These are phyloP conservation scores for Castanea crenata DNA, from an alignment of 306 rosid species.

Conservation along the genomic window DNA sequence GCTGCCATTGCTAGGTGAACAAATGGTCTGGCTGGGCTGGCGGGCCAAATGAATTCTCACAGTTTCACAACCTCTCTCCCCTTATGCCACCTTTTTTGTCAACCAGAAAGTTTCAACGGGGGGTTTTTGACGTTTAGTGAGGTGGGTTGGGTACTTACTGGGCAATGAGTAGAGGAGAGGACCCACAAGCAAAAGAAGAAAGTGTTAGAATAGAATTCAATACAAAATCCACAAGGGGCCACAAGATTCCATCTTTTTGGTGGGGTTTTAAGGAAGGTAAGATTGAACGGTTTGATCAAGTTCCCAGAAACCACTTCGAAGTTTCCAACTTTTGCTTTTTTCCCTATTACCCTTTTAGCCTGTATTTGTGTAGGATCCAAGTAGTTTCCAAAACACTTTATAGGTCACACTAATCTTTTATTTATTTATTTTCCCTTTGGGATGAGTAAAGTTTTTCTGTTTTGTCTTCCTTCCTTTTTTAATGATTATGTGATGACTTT, in stretches of 20 bases:
- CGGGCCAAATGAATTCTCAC: too few species aligned
- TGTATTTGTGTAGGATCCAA: conserved; percentile 60
- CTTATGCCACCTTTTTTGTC: conserved; percentile 28
- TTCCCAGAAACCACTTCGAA: conserved; percentile 24
- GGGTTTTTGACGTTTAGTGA: conserved; percentile 48
- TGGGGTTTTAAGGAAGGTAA: conserved; percentile 17
- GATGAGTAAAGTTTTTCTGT: too few species aligned
- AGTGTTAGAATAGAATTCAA: conserved; percentile 18
- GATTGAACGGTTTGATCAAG: conserved; percentile 10
- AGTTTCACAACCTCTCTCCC: too few species aligned
- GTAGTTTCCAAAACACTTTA: conserved; percentile 42
- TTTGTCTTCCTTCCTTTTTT: neutral
- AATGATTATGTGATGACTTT: conserved; percentile 4
- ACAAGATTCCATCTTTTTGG: conserved; percentile 20
- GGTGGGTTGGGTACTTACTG: conserved; percentile 35
- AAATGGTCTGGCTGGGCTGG: too few species aligned
- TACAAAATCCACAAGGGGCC: neutral
- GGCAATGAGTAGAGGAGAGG: conserved; percentile 20
- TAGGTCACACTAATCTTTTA: neutral
- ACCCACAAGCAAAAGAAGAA: conserved; percentile 47
- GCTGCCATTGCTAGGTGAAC: too few species aligned
- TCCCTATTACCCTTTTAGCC: conserved; percentile 24
- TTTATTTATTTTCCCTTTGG: neutral
- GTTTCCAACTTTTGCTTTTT: conserved; percentile 11
- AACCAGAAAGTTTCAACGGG: conserved; percentile 41